A percentile compares a stretch with the other conserved stretches of the same genome.
Conservation (phyloP, 2,329 filamentous ascomycete species). For the Xylaria arbuscula region DNA sequence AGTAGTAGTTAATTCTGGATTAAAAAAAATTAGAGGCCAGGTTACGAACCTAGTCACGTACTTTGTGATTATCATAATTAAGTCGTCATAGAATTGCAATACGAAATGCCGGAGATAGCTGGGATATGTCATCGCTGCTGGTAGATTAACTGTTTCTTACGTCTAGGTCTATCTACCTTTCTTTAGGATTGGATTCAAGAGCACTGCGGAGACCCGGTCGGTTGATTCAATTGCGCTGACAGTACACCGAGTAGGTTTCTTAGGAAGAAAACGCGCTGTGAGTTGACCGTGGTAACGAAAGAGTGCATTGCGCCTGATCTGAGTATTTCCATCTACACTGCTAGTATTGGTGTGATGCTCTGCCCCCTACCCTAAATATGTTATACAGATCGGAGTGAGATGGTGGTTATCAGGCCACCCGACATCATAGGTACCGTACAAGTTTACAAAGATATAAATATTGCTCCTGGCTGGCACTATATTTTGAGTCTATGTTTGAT, state of each 20-base stretch:
- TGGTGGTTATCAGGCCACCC: too few species aligned
- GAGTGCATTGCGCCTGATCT: conserved; percentile 20
- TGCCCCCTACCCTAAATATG: not conserved
- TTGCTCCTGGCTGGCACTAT: too few species aligned
- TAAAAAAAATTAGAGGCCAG: too few species aligned
- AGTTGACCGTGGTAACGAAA: too few species aligned
- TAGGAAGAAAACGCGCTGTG: not conserved
- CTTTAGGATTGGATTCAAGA: conserved; percentile 25
- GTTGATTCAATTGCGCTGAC: conserved; percentile 13
- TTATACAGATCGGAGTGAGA: not conserved
- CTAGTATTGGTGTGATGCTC: conserved; percentile 26
- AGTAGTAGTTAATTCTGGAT: too few species aligned
- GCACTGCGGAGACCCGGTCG: conserved; percentile 17
- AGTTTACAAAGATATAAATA: not conserved
- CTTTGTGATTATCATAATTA: too few species aligned
- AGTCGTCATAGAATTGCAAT: not conserved
- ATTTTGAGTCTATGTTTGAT: too few species aligned
- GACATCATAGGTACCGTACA: not conserved
- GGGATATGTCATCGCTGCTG: too few species aligned
- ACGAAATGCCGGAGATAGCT: conserved; percentile 6
- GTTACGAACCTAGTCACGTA: too few species aligned
- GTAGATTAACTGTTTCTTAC: not conserved
- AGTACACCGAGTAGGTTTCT: conserved; percentile 9
- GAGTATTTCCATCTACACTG: conserved; percentile 8
- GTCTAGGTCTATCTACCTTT: not conserved